Evolutionary conservation across 805 yeast genomes (phyloP), one percentile per base, ranked within the genome.

Genomic region (Candida ortonii): DNA sequence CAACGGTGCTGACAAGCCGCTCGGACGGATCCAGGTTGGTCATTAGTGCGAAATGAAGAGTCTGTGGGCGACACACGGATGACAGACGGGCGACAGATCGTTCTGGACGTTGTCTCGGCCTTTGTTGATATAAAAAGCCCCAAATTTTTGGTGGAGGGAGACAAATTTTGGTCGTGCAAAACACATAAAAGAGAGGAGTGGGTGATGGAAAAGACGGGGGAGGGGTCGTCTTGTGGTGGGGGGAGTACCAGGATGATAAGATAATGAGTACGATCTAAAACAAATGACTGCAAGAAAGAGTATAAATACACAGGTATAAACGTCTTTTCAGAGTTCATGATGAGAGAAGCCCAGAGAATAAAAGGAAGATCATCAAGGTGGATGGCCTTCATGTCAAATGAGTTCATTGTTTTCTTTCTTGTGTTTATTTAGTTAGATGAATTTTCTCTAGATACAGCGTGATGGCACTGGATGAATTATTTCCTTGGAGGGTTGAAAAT

Each of bases 401-500:
- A 22, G 10, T 27, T 28, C 10, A 6, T 27, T 27, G 22, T 22
- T 27, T 22, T 33, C 18, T 16, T 17, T 24, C 17, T 31, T 27
- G 28, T 28, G 22, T 28, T 33, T 33, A 25, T 30, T 25, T 26
- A 25, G 36, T 24, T 28, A 16, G 32, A 27, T 16, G 27, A 25
- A 25, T 20, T 22, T 16, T 33, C 36, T 33, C 36, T 33, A 33
- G 29, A 33, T 33, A 33, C 36, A 33, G 36, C 36, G 26, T 33
- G 30, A 19, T 33, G 36, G 30, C 20, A 25, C 26, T 33, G 26
- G 36, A 25, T 33, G 30, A 33, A 36, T 59, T 62, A 70, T 62
- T 80, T 80, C 70, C 78, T 84, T 68, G 96, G 96, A 61, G 95
- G 96, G 71, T 76, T 82, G 78, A 81, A 93, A 59, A 80, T 79